Percentiles rank a stretch among this genome's conserved stretches.
These are phyloP conservation scores for Hyaloscypha bicolor DNA, from an alignment of 495 filamentous ascomycete species.

Conservation along the genomic window DNA sequence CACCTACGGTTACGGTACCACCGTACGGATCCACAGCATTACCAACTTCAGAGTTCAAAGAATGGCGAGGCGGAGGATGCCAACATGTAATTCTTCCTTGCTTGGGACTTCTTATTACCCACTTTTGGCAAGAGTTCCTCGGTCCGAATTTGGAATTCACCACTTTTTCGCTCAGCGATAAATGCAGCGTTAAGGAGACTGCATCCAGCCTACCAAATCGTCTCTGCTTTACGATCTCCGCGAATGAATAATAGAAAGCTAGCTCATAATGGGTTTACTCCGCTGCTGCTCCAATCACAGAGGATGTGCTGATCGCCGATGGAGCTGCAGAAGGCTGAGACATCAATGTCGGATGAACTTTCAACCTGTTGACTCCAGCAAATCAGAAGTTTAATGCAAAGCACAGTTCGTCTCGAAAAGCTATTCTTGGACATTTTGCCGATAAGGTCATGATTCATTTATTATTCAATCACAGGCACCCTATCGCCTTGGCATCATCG, in stretches of 20 bases:
- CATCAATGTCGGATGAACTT: neutral
- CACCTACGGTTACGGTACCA: neutral
- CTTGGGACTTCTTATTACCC: neutral
- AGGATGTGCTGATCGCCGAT: neutral
- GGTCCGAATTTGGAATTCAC: neutral
- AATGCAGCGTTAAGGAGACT: neutral
- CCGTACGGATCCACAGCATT: neutral
- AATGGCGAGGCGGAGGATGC: neutral
- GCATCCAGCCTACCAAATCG: neutral
- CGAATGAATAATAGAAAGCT: constrained; percentile 1
- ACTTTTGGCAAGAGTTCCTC: neutral
- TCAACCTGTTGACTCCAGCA: neutral
- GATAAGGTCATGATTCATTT: neutral
- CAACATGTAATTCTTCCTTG: neutral
- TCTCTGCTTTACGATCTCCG: neutral
- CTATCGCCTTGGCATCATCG: neutral
- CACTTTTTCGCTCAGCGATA: neutral
- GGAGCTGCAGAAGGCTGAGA: neutral
- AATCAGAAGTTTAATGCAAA: neutral
- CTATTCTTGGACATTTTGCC: neutral
- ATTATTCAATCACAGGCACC: neutral
- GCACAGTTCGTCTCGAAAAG: neutral
- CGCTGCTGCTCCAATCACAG: neutral
- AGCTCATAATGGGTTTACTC: constrained; percentile 3
- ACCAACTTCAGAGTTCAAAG: neutral